phyloP scores from a whole-genome alignment of 2,329 filamentous ascomycete species.

The Hymenoscyphus fructigenus region DNA sequence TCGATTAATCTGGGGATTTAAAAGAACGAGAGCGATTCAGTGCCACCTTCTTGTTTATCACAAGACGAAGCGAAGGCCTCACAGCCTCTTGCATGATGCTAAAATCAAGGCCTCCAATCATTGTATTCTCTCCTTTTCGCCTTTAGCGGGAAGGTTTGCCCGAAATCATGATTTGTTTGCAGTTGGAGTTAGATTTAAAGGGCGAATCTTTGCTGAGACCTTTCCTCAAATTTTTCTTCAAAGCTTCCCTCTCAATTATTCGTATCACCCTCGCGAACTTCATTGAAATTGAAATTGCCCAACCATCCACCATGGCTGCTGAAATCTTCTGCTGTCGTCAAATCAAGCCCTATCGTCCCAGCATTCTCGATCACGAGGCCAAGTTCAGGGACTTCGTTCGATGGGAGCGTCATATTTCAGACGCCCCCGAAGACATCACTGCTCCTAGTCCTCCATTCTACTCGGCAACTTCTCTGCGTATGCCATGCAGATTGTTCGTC shows the following conservation, averaged over 20 bases:
- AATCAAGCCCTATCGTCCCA: neutral
- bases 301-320: neutral
- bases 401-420: neutral
- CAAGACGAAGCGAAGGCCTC: neutral
- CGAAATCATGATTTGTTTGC: neutral
- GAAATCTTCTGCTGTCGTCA: constrained; percentile 6
- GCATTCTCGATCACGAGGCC: neutral
- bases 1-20: no score
- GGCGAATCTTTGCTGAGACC: neutral
- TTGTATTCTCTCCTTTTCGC: neutral
- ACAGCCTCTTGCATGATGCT: neutral
- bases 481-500: constrained; percentile 44
- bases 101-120: neutral
- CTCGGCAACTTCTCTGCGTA: constrained; percentile 10
- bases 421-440: neutral
- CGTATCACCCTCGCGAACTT: neutral
- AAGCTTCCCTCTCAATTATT: neutral
- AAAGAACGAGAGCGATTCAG: no score
- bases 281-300: neutral
- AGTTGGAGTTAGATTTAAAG: neutral
- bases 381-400: constrained; percentile 5
- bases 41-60: neutral
- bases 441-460: neutral
- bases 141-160: neutral
- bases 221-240: neutral